Evolutionary conservation across 768 basidiomycete species (phyloP).

Genomic region (Serendipita sp.): DNA sequence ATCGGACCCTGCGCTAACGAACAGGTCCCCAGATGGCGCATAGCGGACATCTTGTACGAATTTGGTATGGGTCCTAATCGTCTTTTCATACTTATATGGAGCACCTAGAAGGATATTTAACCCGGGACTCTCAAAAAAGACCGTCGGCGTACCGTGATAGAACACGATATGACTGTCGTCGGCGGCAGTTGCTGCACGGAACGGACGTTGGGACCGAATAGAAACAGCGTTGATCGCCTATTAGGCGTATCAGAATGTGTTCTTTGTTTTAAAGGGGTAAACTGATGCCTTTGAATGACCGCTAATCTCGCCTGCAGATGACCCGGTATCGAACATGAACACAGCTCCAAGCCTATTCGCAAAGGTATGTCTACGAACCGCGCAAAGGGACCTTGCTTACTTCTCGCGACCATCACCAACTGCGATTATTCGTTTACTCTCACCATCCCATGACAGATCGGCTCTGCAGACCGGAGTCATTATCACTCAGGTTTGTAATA

Average conservation of each 20-base stretch:
- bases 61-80: slow-evolving; percentile 75
- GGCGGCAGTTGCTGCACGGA: slow-evolving; percentile 73
- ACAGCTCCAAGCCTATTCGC: slow-evolving; percentile 55
- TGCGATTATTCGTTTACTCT: slow-evolving; percentile 88
- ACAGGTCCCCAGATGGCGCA: slow-evolving; percentile 63
- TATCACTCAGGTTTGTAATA: background rate
- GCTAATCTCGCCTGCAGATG: slow-evolving; percentile 72
- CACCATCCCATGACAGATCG: slow-evolving; percentile 92
- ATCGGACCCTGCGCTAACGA: slow-evolving; percentile 83
- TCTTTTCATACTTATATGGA: slow-evolving; percentile 83
- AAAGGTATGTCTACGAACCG: too few species aligned
- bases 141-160: slow-evolving; percentile 42
- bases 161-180: slow-evolving; percentile 75
- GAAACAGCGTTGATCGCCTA: slow-evolving; percentile 78
- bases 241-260: background rate
- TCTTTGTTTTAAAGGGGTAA: background rate
- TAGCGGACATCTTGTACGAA: slow-evolving; percentile 87
- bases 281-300: slow-evolving; percentile 69
- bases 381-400: slow-evolving; percentile 23
- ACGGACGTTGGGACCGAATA: slow-evolving; percentile 78
- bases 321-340: slow-evolving; percentile 70
- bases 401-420: slow-evolving; percentile 87
- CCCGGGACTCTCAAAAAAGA: background rate
- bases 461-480: slow-evolving; percentile 33
- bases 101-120: slow-evolving; percentile 26